phyloP scores from a whole-genome alignment of 78 protist genomes.

The Emiliania huxleyi region DNA sequence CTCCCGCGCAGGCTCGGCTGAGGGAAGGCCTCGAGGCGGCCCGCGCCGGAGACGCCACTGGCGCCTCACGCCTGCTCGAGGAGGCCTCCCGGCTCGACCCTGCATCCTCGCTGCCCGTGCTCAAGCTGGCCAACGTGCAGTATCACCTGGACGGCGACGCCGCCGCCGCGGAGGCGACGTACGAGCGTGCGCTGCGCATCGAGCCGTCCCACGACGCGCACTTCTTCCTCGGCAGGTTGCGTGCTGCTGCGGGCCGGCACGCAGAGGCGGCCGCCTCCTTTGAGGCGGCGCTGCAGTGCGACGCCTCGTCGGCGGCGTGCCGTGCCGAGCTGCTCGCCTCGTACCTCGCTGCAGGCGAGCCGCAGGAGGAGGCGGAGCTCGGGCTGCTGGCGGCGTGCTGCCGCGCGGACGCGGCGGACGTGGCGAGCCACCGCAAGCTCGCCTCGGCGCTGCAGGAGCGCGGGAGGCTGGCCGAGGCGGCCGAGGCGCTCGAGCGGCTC shows the following conservation, averaged over 20 bases:
- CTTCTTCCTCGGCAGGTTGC: neutral
- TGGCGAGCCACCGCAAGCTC: neutral
- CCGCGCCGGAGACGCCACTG: neutral
- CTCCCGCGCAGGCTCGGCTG: too few species aligned
- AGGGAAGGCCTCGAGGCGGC: neutral
- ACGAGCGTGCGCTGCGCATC: neutral
- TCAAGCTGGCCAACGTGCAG: neutral
- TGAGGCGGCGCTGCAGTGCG: neutral
- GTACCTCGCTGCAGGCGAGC: neutral
- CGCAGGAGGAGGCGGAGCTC: neutral
- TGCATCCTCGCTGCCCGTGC: neutral
- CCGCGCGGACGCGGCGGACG: neutral
- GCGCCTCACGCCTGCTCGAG: neutral
- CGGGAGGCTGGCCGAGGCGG: neutral
- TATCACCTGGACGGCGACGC: neutral
- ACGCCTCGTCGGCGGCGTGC: neutral
- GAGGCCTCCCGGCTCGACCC: neutral
- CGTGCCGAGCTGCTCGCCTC: neutral
- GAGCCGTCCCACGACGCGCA: neutral
- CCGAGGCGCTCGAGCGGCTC: neutral
- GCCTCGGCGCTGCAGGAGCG: neutral
- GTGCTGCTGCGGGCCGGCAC: neutral
- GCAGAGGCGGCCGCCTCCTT: neutral
- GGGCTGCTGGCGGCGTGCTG: neutral
- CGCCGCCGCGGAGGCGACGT: neutral